Conservation (phyloP, 257 asterid species). For the Capsicum chinense region DNA sequence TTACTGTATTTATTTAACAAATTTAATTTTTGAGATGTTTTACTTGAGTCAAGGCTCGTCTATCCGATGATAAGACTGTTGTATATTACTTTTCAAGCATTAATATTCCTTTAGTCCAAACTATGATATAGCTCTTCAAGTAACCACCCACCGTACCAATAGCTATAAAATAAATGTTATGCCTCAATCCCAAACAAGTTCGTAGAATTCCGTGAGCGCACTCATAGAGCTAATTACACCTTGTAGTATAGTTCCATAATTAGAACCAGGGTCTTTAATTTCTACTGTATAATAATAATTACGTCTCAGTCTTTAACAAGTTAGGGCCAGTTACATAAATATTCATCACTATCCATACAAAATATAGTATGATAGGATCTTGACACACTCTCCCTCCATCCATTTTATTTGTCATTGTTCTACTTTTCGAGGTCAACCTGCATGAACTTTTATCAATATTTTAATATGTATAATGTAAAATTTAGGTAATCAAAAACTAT, state of each 20-base stretch:
- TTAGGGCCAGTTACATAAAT: background rate
- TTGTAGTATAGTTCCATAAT: background rate
- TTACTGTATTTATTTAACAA: accelerated
- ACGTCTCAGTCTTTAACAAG: background rate
- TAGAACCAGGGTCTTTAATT: background rate
- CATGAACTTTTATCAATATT: too few relatives aligned
- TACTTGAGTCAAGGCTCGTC: background rate
- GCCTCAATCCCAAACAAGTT: too few relatives aligned
- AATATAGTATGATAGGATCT: background rate
- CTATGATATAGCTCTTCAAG: background rate
- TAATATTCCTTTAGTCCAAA: background rate
- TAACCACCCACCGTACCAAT: background rate
- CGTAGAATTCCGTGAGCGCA: too few relatives aligned
- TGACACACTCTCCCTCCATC: too few relatives aligned
- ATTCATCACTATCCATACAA: background rate
- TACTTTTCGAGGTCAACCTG: too few relatives aligned
- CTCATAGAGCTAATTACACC: background rate
- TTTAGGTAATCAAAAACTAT: too few relatives aligned
- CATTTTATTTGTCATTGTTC: too few relatives aligned
- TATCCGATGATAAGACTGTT: background rate
- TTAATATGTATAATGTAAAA: too few relatives aligned
- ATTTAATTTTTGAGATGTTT: background rate
- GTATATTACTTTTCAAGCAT: background rate
- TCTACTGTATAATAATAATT: background rate
- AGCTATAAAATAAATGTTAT: too few relatives aligned